phyloP scores from a whole-genome alignment of 257 asterid species.

The Nicotiana sylvestris region DNA sequence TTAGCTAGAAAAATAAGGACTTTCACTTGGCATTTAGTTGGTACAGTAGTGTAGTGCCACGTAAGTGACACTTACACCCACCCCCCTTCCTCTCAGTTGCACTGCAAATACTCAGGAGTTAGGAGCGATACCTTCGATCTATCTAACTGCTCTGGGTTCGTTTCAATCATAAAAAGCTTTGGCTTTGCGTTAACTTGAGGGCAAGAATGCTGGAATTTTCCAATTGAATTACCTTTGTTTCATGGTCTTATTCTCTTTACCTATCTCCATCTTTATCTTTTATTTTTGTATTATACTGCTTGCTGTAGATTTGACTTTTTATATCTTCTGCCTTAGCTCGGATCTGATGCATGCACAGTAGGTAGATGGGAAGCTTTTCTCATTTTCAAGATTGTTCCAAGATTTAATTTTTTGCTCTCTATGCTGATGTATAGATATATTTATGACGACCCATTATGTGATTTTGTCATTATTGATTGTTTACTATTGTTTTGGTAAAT shows the following conservation, averaged over 20 bases:
- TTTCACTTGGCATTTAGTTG: too few species aligned
- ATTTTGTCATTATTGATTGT: not conserved
- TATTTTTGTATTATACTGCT: not conserved
- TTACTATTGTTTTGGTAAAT: not conserved
- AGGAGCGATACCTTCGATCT: not conserved
- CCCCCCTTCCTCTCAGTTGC: not conserved
- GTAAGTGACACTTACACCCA: not conserved
- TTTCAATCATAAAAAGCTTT: too few species aligned
- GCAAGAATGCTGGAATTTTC: not conserved
- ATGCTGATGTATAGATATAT: not conserved
- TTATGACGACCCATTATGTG: not conserved
- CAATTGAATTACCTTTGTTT: too few species aligned
- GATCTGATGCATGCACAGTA: not conserved
- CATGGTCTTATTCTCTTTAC: not conserved
- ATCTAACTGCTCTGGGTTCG: not conserved
- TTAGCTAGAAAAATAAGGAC: too few species aligned
- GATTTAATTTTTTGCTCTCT: not conserved
- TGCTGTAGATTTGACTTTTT: not conserved
- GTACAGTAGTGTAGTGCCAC: too few species aligned
- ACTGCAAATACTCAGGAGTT: not conserved
- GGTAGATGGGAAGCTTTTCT: not conserved
- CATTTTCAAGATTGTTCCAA: not conserved
- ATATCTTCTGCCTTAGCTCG: not conserved
- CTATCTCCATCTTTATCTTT: not conserved
- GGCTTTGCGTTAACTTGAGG: too few species aligned